phyloP scores from a whole-genome alignment of 345 rosid genomes.

The Aegle marmelos region DNA sequence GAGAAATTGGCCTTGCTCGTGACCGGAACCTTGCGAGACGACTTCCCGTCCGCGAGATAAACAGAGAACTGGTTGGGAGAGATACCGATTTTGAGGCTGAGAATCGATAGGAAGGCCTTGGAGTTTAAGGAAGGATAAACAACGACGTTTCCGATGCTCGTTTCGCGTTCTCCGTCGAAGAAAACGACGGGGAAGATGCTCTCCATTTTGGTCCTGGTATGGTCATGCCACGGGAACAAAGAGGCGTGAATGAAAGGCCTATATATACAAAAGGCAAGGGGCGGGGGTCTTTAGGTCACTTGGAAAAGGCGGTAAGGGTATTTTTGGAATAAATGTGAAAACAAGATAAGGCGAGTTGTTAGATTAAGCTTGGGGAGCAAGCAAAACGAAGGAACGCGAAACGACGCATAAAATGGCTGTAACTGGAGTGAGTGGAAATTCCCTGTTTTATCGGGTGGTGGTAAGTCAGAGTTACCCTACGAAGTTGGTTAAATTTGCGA shows the following conservation, averaged over 20 bases:
- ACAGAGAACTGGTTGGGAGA: slow-evolving; percentile 43
- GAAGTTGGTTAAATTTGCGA: slow-evolving; percentile 24
- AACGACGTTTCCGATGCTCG: slow-evolving; percentile 27
- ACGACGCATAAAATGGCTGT: slow-evolving; percentile 37
- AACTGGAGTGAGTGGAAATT: slow-evolving; percentile 26
- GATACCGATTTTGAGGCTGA: slow-evolving; percentile 36
- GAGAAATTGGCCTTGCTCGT: slow-evolving; percentile 37
- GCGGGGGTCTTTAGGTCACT: slow-evolving; percentile 10
- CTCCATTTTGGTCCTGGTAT: neutral
- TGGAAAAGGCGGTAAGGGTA: slow-evolving; percentile 23
- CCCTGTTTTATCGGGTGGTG: slow-evolving; percentile 11
- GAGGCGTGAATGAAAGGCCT: neutral
- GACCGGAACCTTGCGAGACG: slow-evolving; percentile 24
- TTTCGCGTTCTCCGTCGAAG: slow-evolving; percentile 48
- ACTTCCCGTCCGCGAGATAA: slow-evolving; percentile 21
- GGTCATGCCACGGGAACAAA: neutral
- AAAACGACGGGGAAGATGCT: slow-evolving; percentile 32
- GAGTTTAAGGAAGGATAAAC: slow-evolving; percentile 28
- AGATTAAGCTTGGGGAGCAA: slow-evolving; percentile 33
- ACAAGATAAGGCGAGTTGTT: neutral
- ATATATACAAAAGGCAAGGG: slow-evolving; percentile 12
- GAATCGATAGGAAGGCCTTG: slow-evolving; percentile 29
- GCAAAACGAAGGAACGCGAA: slow-evolving; percentile 12
- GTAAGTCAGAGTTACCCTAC: slow-evolving; percentile 22
- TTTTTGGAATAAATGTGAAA: slow-evolving; percentile 13